Evolutionary conservation across 495 filamentous ascomycete genomes (phyloP).

Genomic region (Polyplosphaeria fusca): DNA sequence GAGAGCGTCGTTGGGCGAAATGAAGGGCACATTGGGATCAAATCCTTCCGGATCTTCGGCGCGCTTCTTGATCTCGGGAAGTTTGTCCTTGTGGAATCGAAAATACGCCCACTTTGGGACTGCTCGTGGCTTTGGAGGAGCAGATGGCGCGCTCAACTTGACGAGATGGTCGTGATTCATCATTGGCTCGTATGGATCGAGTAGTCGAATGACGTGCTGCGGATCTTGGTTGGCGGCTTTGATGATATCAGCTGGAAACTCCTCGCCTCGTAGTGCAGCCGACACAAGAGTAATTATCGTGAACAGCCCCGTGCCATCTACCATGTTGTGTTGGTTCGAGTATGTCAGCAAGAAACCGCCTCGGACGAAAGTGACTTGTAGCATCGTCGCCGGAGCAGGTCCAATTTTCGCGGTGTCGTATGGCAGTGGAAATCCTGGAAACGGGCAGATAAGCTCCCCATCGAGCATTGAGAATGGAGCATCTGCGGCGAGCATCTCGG

Average conservation of each 20-base stretch:
- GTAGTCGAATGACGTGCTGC: conserved; percentile 37
- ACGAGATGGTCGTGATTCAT: conserved; percentile 40
- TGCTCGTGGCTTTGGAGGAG: background rate
- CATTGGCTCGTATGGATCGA: conserved; percentile 35
- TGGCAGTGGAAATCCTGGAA: too few species aligned
- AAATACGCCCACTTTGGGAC: conserved; percentile 1
- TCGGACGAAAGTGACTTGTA: conserved; percentile 43
- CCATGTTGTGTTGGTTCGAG: conserved; percentile 46
- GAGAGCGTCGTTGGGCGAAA: conserved; percentile 36
- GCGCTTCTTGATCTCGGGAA: background rate
- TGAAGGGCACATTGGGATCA: conserved; percentile 15
- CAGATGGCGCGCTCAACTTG: background rate
- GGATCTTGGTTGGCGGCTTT: conserved; percentile 42
- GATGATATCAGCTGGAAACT: conserved; percentile 19
- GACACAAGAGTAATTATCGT: conserved; percentile 41
- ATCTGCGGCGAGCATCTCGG: too few species aligned
- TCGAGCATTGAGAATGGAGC: too few species aligned
- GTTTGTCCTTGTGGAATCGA: conserved; percentile 3
- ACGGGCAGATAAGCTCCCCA: too few species aligned
- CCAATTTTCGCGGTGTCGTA: too few species aligned
- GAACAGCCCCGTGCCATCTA: conserved; percentile 43
- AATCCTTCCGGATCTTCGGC: background rate
- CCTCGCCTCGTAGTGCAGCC: conserved; percentile 32
- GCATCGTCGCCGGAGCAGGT: conserved; percentile 38
- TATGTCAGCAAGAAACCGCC: conserved; percentile 40